Conservation (phyloP, 2,329 filamentous ascomycete species). For the Trichoderma sp. region DNA sequence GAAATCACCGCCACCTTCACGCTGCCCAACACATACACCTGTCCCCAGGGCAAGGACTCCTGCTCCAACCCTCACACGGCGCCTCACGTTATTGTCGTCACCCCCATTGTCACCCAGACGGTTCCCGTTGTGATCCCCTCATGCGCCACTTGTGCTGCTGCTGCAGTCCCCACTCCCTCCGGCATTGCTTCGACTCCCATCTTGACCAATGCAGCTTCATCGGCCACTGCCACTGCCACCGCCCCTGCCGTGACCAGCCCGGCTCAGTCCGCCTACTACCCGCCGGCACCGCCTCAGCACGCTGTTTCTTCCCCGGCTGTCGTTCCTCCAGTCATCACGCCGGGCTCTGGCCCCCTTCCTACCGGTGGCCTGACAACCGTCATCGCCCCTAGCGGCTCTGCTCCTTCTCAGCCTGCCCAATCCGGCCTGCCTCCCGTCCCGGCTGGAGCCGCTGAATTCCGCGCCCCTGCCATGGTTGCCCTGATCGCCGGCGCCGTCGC, state of each 20-base stretch:
- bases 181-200: conserved; percentile 28
- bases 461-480: conserved; percentile 27
- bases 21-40: conserved; percentile 36
- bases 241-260: conserved; percentile 22
- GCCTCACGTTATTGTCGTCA: conserved; percentile 32
- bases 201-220: conserved; percentile 16
- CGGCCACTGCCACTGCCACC: conserved; percentile 16
- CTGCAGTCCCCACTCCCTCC: conserved; percentile 28
- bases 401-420: background rate
- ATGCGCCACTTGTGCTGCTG: conserved; percentile 32
- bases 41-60: conserved; percentile 31
- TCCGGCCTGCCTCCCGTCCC: conserved; percentile 26
- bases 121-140: conserved; percentile 29
- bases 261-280: conserved; percentile 16
- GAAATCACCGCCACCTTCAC: conserved; percentile 35
- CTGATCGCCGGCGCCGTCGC: conserved; percentile 29
- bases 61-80: conserved; percentile 35
- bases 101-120: conserved; percentile 29
- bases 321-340: conserved; percentile 1
- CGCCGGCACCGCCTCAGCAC: conserved; percentile 16
- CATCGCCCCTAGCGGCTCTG: conserved; percentile 23
- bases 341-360: conserved; percentile 7
- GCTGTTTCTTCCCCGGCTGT: conserved; percentile 17
- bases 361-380: conserved; percentile 26
- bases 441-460: conserved; percentile 28